A percentile compares a stretch with the other conserved stretches of the same genome.
Conservation (phyloP, 805 yeast genomes). For the Nakazawaea ishiwadae region DNA sequence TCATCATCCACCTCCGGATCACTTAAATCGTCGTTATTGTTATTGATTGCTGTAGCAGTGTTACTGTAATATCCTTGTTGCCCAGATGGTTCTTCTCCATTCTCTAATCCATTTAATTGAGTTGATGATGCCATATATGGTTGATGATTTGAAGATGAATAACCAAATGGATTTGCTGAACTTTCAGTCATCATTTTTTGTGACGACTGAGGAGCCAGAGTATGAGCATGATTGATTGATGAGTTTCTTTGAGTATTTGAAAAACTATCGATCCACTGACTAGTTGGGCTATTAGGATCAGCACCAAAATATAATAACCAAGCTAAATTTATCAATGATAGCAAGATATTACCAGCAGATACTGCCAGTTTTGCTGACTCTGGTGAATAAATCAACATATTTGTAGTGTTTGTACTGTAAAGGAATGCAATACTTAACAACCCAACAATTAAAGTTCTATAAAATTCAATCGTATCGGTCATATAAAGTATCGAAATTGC, state of each 20-base stretch:
- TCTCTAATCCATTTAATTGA: conserved; percentile 59
- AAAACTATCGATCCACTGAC: conserved; percentile 63
- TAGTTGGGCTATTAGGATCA: conserved; percentile 82
- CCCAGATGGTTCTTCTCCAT: conserved; percentile 29
- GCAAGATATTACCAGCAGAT: conserved; percentile 85
- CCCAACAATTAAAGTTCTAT: conserved; percentile 56
- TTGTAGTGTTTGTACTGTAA: conserved; percentile 81
- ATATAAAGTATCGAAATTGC: conserved; percentile 47
- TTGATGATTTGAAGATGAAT: conserved; percentile 10
- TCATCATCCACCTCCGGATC: conserved; percentile 12
- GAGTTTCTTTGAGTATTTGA: conserved; percentile 6
- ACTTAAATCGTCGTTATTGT: conserved; percentile 14
- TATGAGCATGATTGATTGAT: neutral
- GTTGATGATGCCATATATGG: conserved; percentile 35
- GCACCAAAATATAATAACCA: conserved; percentile 92
- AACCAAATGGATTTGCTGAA: conserved; percentile 20
- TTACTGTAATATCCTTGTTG: conserved; percentile 18
- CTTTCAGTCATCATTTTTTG: conserved; percentile 23
- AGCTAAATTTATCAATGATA: conserved; percentile 74
- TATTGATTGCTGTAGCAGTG: conserved; percentile 12
- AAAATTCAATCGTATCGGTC: conserved; percentile 62
- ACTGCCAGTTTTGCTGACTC: conserved; percentile 74
- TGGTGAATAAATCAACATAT: conserved; percentile 66
- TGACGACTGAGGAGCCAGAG: conserved; percentile 11
- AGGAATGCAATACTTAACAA: conserved; percentile 68